These are phyloP conservation scores for Hypoxylon sp. DNA, from an alignment of 2,329 filamentous ascomycete species.

Conservation along the genomic window DNA sequence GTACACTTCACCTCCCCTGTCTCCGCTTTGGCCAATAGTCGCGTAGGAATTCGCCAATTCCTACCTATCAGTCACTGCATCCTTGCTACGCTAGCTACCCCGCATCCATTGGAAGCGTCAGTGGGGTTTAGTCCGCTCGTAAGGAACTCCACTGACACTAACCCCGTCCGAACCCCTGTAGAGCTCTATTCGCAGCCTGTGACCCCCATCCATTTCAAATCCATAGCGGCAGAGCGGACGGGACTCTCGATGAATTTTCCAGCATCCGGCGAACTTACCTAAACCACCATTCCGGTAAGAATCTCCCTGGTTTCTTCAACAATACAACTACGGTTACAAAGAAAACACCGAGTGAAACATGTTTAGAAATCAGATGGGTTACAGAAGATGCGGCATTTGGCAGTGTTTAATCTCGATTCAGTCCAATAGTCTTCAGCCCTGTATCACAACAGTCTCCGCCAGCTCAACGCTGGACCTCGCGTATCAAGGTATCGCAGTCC, in stretches of 20 bases:
- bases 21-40: too few species aligned
- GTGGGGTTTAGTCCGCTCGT: constrained; percentile 13
- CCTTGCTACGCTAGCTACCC: constrained; percentile 13
- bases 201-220: too few species aligned
- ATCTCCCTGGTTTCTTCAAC: too few species aligned
- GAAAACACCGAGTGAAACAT: constrained; percentile 14
- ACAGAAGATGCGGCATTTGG: too few species aligned
- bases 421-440: constrained; percentile 1
- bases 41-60: not conserved
- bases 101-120: constrained; percentile 12
- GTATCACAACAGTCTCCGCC: constrained; percentile 3
- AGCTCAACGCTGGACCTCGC: not conserved
- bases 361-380: not conserved
- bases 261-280: too few species aligned
- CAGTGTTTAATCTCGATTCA: too few species aligned
- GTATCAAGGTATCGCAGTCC: constrained; percentile 2
- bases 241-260: too few species aligned
- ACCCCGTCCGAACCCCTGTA: not conserved
- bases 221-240: too few species aligned
- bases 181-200: too few species aligned
- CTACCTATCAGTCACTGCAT: not conserved
- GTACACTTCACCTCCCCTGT: too few species aligned
- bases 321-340: constrained; percentile 16
- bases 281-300: too few species aligned
- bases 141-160: too few species aligned